These are phyloP conservation scores for Hanseniaspora guilliermondii DNA, from an alignment of 805 yeast genomes.

Conservation along the genomic window DNA sequence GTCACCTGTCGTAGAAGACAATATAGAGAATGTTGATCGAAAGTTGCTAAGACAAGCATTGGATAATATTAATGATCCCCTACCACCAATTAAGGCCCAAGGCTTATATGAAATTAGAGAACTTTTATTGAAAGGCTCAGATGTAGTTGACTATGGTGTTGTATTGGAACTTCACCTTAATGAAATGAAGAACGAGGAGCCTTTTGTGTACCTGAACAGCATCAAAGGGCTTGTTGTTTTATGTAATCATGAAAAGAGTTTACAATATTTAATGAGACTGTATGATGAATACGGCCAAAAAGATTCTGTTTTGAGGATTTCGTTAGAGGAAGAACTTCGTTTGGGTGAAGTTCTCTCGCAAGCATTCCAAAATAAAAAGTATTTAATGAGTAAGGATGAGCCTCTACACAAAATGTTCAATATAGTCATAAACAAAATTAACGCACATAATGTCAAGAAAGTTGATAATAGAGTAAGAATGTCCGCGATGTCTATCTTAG, in stretches of 20 bases:
- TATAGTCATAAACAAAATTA: slow-evolving; percentile 33
- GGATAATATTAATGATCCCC: slow-evolving; percentile 56
- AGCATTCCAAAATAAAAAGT: slow-evolving; percentile 33
- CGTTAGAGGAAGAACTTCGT: slow-evolving; percentile 57
- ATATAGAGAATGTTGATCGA: slow-evolving; percentile 21
- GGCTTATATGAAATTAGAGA: slow-evolving; percentile 58
- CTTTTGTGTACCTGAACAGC: slow-evolving; percentile 73
- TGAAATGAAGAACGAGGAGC: slow-evolving; percentile 66
- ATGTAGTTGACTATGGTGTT: slow-evolving; percentile 38
- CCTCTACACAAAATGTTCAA: slow-evolving; percentile 34
- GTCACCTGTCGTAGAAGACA: background rate
- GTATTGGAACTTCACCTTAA: slow-evolving; percentile 50
- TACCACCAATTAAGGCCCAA: slow-evolving; percentile 76
- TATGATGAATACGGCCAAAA: slow-evolving; percentile 27
- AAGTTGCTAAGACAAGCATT: slow-evolving; percentile 46
- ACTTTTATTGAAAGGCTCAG: slow-evolving; percentile 39
- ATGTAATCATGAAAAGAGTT: slow-evolving; percentile 34
- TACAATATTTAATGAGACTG: slow-evolving; percentile 30
- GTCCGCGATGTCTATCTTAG: slow-evolving; percentile 82
- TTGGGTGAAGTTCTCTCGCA: slow-evolving; percentile 71
- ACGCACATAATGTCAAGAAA: slow-evolving; percentile 21
- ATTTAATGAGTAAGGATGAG: slow-evolving; percentile 33
- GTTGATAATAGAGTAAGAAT: slow-evolving; percentile 55
- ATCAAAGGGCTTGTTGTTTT: slow-evolving; percentile 64
- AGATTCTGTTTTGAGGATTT: slow-evolving; percentile 16